Percentiles rank a stretch among this genome's conserved stretches.
These are phyloP conservation scores for Scleroderma bovista DNA, from an alignment of 768 basidiomycete genomes.

Conservation along the genomic window DNA sequence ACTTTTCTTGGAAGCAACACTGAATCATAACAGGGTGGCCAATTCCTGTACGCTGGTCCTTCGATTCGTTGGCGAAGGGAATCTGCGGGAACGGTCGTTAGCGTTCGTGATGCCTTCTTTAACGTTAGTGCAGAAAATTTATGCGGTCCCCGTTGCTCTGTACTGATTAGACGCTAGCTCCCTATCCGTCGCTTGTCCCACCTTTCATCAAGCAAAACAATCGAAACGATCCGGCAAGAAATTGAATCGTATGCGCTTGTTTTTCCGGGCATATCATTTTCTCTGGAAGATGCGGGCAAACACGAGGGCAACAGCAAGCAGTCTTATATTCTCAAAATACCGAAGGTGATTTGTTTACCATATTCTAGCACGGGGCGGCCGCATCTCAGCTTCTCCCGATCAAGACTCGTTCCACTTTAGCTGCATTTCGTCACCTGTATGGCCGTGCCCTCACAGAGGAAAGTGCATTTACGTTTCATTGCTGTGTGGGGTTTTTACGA, in stretches of 20 bases:
- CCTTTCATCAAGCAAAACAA: slow-evolving; percentile 48
- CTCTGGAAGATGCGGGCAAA: slow-evolving; percentile 51
- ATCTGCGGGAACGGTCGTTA: slow-evolving; percentile 72
- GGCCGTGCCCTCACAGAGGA: slow-evolving; percentile 72
- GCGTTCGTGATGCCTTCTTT: slow-evolving; percentile 85
- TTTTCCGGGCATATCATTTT: slow-evolving; percentile 65
- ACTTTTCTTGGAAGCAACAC: slow-evolving; percentile 1
- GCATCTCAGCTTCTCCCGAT: slow-evolving; percentile 17
- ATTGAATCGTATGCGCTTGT: slow-evolving; percentile 70
- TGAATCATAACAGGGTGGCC: slow-evolving; percentile 46
- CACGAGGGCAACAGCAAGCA: slow-evolving; percentile 25
- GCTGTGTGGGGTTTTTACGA: slow-evolving; percentile 9
- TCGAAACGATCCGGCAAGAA: slow-evolving; percentile 65
- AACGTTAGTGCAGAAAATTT: slow-evolving; percentile 48
- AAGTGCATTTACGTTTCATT: slow-evolving; percentile 17
- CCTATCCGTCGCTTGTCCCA: slow-evolving; percentile 78
- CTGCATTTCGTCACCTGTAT: slow-evolving; percentile 67
- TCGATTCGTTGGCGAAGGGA: slow-evolving; percentile 74
- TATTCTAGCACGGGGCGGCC: slow-evolving; percentile 8
- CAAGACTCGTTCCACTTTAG: slow-evolving; percentile 60
- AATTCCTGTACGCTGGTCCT: slow-evolving; percentile 62
- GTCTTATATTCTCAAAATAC: slow-evolving; percentile 51
- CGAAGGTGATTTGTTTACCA: slow-evolving; percentile 46
- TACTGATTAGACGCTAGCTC: slow-evolving; percentile 41
- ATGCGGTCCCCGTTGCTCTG: background rate